Evolutionary conservation across 371 early-diverging fungal genomes (phyloP).

Genomic region (Rhizomucor pusillus): DNA sequence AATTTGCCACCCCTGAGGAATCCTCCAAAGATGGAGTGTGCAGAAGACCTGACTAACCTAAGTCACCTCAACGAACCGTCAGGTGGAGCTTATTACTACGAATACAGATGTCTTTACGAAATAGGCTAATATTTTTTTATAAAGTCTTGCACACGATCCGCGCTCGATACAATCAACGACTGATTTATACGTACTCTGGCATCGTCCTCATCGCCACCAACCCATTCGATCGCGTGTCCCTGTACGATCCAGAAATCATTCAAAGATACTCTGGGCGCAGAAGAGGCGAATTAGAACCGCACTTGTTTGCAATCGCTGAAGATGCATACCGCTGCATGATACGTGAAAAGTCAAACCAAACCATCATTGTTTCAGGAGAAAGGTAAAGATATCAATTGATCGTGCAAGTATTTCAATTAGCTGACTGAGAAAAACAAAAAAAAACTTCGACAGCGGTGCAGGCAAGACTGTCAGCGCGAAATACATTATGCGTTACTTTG

Average conservation of each 20-base stretch:
- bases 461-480: slow-evolving; percentile 97
- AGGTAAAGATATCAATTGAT: slow-evolving; percentile 43
- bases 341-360: slow-evolving; percentile 89
- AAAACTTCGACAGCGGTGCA: slow-evolving; percentile 63
- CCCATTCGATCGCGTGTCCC: slow-evolving; percentile 88
- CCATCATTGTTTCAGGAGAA: slow-evolving; percentile 99
- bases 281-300: slow-evolving; percentile 95
- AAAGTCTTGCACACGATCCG: slow-evolving; percentile 86
- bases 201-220: slow-evolving; percentile 98
- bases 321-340: slow-evolving; percentile 98
- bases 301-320: slow-evolving; percentile 98
- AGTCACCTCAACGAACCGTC: slow-evolving; percentile 92
- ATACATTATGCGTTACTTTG: slow-evolving; percentile 98
- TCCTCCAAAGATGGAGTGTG: slow-evolving; percentile 84
- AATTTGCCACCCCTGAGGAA: slow-evolving; percentile 87
- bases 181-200: slow-evolving; percentile 99
- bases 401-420: background rate
- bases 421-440: background rate
- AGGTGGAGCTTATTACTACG: slow-evolving; percentile 47
- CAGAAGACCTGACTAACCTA: slow-evolving; percentile 89
- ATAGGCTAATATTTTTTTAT: background rate
- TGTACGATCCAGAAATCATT: slow-evolving; percentile 88
- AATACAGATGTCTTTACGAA: background rate
- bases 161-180: slow-evolving; percentile 82
- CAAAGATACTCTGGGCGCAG: slow-evolving; percentile 90